Conservation (phyloP, 2,329 filamentous ascomycete species). For the Colletotrichum kahawae region DNA sequence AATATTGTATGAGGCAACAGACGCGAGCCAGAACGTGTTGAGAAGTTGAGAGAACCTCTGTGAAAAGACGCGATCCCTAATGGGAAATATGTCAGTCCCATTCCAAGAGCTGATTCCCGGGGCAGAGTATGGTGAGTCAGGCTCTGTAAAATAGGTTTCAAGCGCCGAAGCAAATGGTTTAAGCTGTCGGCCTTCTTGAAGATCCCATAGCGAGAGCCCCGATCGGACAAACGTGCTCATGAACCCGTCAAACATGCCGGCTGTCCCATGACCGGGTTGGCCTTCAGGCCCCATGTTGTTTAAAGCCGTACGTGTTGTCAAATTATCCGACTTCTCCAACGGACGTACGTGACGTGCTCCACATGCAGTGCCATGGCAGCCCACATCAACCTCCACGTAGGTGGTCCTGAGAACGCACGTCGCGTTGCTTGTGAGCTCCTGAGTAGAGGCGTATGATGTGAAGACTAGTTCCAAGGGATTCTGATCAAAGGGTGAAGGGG, state of each 20-base stretch:
- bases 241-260: background rate
- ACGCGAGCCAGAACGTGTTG: background rate
- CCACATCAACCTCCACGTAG: background rate
- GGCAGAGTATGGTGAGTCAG: background rate
- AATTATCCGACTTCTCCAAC: background rate
- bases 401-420: background rate
- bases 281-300: background rate
- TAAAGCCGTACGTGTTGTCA: background rate
- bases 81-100: background rate
- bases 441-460: background rate
- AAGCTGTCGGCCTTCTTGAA: background rate
- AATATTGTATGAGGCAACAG: background rate
- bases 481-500: accelerated
- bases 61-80: background rate
- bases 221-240: background rate
- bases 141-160: conserved; percentile 1
- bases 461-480: background rate
- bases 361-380: background rate
- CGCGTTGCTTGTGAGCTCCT: background rate
- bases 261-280: background rate
- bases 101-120: background rate
- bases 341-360: background rate
- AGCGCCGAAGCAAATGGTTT: background rate
- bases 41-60: background rate
- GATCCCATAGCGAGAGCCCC: background rate